phyloP scores from a whole-genome alignment of 257 asterid species.

The Penstemon davidsonii region DNA sequence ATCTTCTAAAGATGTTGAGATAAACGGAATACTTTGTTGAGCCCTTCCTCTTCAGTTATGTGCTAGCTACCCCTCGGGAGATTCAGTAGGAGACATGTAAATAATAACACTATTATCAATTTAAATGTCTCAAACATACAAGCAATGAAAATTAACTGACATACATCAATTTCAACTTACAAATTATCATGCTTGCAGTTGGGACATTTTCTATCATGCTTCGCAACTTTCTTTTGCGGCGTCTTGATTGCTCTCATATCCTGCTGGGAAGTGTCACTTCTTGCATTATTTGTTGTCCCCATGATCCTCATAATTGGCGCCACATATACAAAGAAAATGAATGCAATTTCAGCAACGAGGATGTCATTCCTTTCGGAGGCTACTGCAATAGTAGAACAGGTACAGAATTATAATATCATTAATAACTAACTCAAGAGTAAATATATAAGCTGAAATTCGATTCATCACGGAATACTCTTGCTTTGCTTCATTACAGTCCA shows the following conservation, averaged over 20 bases:
- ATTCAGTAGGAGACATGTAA: too few relatives aligned
- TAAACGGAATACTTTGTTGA: too few relatives aligned
- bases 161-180: constrained; percentile 29
- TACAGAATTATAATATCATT: constrained; percentile 26
- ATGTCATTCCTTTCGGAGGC: constrained; percentile 68
- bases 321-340: constrained; percentile 70
- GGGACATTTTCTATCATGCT: constrained; percentile 79
- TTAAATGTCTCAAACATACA: not conserved
- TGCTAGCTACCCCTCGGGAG: too few relatives aligned
- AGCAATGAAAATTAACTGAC: constrained; percentile 13
- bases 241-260: constrained; percentile 68
- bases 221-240: constrained; percentile 70
- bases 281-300: constrained; percentile 70
- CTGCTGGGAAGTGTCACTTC: constrained; percentile 87
- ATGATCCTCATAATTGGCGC: constrained; percentile 68
- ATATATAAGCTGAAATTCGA: not conserved
- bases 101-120: too few relatives aligned
- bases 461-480: constrained; percentile 13
- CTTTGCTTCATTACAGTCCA: constrained; percentile 46
- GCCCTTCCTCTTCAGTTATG: too few relatives aligned
- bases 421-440: not conserved
- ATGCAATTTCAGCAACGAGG: constrained; percentile 51
- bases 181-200: constrained; percentile 43
- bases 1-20: too few relatives aligned
- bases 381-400: constrained; percentile 82